Base-by-base conservation (phyloP, 495 filamentous ascomycete species). In the Neurospora sp. region DNA sequence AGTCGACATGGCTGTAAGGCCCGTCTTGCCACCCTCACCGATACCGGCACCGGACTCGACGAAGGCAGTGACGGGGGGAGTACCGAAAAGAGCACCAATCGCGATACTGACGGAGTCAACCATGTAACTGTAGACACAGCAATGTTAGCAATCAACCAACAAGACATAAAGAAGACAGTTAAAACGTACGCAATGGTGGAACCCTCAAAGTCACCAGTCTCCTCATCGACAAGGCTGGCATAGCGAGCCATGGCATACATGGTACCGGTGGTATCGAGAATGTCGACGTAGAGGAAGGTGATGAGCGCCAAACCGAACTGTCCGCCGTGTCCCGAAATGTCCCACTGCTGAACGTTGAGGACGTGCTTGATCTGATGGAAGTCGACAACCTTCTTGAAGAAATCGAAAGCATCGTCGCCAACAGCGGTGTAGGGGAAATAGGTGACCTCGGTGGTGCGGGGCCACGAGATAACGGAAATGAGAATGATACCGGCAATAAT, bases 281-380 rank as follows among this genome's bases (percentile, higher is more conserved):
- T 94, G 80, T 95, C 92, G 73, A 94, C 92, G 77, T 95, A 94
- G 70, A 94, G 85, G 82, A 95, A 95, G 18, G 92, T 94, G 77
- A 94, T 90, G 69, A 94, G 87, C 0, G 92, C 92, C 39, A 94
- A 79, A 31, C 88, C 91, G 78, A 95, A 95, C 78, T 94, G 87
- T 1, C 84, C 83, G 5, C 91, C 90, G 70, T 86, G 81, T 12
- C 84, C 84, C 27, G 84, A 81, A 44, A 95, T 83, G 76, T 90
- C 80, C 91, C 91, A 95, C 31, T 90, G 83, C 77, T 92, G 90
- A 2, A 88, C 92, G 14, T 83, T 84, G 12, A 94, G 84, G 8
- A 86, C 89, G 54, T 88, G 85, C 74, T 85, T 79, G 77, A 95
- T 94, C 39, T 88, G 87, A 78, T 93, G 92, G 84, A 95, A 94